These are phyloP conservation scores for Coemansia sp. DNA, from an alignment of 192 early-diverging fungal species.

Conservation along the genomic window DNA sequence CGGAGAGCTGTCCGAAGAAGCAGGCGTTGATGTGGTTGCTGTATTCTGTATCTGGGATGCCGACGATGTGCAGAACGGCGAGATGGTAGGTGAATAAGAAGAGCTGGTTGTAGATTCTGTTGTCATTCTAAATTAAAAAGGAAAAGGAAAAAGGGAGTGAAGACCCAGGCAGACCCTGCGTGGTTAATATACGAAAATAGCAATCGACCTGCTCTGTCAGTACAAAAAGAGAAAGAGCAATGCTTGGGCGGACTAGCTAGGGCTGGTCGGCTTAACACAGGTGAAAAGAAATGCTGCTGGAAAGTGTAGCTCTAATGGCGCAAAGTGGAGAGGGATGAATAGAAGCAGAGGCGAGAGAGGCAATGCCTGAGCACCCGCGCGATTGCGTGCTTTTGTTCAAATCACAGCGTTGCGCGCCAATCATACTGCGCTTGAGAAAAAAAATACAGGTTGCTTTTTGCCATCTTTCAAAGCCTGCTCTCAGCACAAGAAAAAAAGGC, in stretches of 20 bases:
- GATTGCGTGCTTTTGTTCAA: not conserved
- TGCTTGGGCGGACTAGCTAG: no score
- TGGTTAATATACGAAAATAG: constrained; percentile 6
- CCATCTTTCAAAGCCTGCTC: not conserved
- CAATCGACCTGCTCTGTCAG: constrained; percentile 1
- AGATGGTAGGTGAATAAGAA: constrained; percentile 4
- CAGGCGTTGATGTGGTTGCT: not conserved
- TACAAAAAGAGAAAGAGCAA: constrained; percentile 1
- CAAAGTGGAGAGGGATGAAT: not conserved
- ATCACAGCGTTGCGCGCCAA: not conserved
- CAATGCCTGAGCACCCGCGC: not conserved
- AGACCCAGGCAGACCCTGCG: not conserved
- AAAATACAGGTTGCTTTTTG: not conserved
- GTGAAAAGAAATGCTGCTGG: not conserved
- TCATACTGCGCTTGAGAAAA: not conserved
- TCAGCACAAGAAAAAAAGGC: not conserved
- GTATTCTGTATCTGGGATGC: constrained; percentile 1
- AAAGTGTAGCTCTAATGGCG: not conserved
- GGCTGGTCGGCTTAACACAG: no score
- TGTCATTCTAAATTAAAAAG: constrained; percentile 15
- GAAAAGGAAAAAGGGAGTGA: not conserved
- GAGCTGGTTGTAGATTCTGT: constrained; percentile 20
- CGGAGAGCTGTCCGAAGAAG: not conserved
- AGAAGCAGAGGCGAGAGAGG: not conserved
- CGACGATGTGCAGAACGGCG: not conserved